Base-by-base conservation (phyloP, 1,284 basidiomycete genomes). In the Filobasidium uniguttulatum region DNA sequence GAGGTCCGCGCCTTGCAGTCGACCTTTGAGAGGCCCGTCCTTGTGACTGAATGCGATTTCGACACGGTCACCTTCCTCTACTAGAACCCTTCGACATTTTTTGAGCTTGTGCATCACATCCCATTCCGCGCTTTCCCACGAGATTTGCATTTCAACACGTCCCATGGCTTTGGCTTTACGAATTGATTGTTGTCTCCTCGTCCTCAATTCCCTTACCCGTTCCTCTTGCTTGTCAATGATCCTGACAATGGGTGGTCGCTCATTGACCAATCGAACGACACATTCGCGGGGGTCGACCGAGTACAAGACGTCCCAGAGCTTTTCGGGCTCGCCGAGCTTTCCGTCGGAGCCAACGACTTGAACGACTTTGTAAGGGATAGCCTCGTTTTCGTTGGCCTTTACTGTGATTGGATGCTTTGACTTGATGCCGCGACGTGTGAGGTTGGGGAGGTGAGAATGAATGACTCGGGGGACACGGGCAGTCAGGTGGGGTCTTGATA, bases 81-180 rank as follows among this genome's bases (percentile, higher is more conserved):
- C n/a, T 34, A 69, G 45, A 9, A 63, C 35, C 0, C 38, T 43
- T 31, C 55, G 55, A 5, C 65, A 62, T 9, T 54, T 37, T 5
- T 48, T 48, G 12, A 63, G 34, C 57, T 68, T 68, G 55, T 67
- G 64, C 35, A 50, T 44, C 45, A 68, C 31, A 54, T 68, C 67
- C 2, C 62, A 60, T 14, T 47, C 35, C 0, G 62, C 67, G 23
- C 58, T 55, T 29, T 60, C 56, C 67, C 67, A 68, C 3, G 59
- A 60, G 25, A 68, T 60, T 49, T 66, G 65, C 22, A 68, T 55
- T 54, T 67, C 65, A 54, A 63, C 63, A 46, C 62, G 62, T 45
- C 64, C 64, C n/a, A 62, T 50, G 1, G 58, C 59, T 8, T 58
- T 53, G 37, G 59, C 59, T 7, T 60, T 50, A 19, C 50, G 51